These are phyloP conservation scores for Podaxis sp. DNA, from an alignment of 768 basidiomycete species.

Conservation along the genomic window DNA sequence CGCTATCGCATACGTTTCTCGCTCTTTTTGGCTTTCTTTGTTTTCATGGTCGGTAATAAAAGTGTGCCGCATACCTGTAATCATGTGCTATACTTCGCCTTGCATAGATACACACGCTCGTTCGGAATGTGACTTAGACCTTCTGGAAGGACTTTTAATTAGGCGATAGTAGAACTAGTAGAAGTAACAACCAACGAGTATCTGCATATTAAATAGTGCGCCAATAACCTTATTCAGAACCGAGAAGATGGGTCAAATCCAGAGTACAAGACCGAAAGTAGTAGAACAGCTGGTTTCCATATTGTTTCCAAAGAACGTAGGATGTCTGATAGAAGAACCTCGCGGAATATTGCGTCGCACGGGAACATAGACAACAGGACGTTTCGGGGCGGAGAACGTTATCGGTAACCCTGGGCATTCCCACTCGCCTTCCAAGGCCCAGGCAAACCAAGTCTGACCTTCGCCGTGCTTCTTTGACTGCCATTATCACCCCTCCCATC, in stretches of 20 bases:
- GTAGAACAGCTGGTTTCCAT: not conserved
- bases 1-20: not conserved
- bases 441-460: not conserved
- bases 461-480: constrained; percentile 3
- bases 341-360: not conserved
- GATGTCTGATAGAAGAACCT: not conserved
- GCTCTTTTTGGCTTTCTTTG: constrained; percentile 7
- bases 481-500: not conserved
- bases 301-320: not conserved
- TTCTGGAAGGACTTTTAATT: not conserved
- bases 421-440: constrained; percentile 1
- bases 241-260: not conserved
- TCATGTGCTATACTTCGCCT: constrained; percentile 3
- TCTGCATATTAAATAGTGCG: not conserved
- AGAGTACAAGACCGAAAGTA: not conserved
- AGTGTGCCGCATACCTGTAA: constrained; percentile 7
- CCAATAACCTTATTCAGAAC: not conserved
- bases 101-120: constrained; percentile 10
- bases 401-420: not conserved
- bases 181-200: not conserved
- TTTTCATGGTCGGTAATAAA: constrained; percentile 7
- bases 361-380: too few relatives aligned
- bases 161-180: not conserved
- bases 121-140: not conserved
- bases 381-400: not conserved